Base-by-base conservation (phyloP, 805 yeast species). In the Pichia californica region DNA sequence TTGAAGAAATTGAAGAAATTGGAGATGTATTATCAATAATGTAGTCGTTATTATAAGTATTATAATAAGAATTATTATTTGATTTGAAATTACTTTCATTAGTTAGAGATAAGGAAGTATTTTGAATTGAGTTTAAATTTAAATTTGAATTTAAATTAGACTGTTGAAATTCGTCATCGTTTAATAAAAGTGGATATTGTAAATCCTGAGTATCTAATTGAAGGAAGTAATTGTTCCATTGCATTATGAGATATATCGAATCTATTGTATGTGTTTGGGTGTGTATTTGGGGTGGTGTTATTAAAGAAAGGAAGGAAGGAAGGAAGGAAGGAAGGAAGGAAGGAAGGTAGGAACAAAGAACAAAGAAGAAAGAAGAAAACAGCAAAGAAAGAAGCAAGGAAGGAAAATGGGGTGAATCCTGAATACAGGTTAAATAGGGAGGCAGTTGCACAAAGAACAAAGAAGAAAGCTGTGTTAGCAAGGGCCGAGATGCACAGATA, bases 131-230 rank as follows among this genome's bases (percentile, higher is more conserved):
- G n/a, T n/a, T n/a, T n/a, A n/a, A n/a, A n/a, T n/a, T n/a, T n/a
- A n/a, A n/a, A n/a, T n/a, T 33, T 33, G 15, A 33, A 33, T 7
- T 10, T 21, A 8, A 13, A 23, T 4, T 7, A 2, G 16, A 21
- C n/a, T n/a, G n/a, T n/a, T n/a, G n/a, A n/a, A n/a, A 19, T 14
- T 20, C 35, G 7, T 38, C 35, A 10, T 40, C 38, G 28, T 40
- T 33, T 11, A 34, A 25, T 6, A 33, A 33, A 2, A 40, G 23
- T 5, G 43, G 43, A 14, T n/a, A n/a, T n/a, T n/a, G n/a, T n/a
- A n/a, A n/a, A n/a, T 40, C 43, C 26, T 34, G 10, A 3, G 43
- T 32, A 21, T 40, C 43, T 20, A 21, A 31, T 10, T 5, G 27
- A 21, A 18, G 13, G 9, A 32, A 34, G 7, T 31, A 16, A 15